Evolutionary conservation across 2,329 filamentous ascomycete species (phyloP).

Genomic region (Venturia asperata): DNA sequence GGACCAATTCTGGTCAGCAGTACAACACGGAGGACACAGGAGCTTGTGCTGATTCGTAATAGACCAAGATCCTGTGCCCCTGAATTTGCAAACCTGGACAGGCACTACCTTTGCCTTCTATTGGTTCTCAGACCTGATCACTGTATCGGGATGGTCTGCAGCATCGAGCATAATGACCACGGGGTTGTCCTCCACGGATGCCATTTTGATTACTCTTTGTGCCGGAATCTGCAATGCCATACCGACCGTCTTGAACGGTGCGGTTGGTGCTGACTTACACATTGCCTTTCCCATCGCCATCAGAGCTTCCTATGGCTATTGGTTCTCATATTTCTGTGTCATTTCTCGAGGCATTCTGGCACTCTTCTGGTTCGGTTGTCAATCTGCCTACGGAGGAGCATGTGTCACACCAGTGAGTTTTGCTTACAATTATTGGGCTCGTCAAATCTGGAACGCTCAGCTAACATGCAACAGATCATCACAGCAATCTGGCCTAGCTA

Average conservation of each 20-base stretch:
- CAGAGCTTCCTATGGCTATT: slow-evolving; percentile 37
- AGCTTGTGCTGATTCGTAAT: not conserved
- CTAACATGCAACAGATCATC: slow-evolving; percentile 16
- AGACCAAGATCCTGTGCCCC: slow-evolving; percentile 18
- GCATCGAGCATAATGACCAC: slow-evolving; percentile 41
- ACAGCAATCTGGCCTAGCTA: slow-evolving; percentile 13
- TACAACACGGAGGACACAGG: not conserved
- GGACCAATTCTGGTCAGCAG: slow-evolving; percentile 15
- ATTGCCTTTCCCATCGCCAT: slow-evolving; percentile 39
- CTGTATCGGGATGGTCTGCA: slow-evolving; percentile 41
- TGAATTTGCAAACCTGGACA: slow-evolving; percentile 11
- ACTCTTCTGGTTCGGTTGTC: slow-evolving; percentile 37
- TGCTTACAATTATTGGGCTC: no score
- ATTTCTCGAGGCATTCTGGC: slow-evolving; percentile 36
- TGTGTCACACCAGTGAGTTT: slow-evolving; percentile 20
- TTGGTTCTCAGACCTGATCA: slow-evolving; percentile 26
- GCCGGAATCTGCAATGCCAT: slow-evolving; percentile 28
- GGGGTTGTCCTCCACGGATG: slow-evolving; percentile 37
- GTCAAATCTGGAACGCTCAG: no score
- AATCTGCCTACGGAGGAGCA: slow-evolving; percentile 33
- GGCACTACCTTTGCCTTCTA: slow-evolving; percentile 6
- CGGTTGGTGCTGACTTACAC: slow-evolving; percentile 31
- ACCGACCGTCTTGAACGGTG: slow-evolving; percentile 24
- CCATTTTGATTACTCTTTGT: slow-evolving; percentile 29
- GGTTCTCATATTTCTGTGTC: slow-evolving; percentile 36